Percentiles rank a stretch among this genome's conserved stretches.
These are phyloP conservation scores for Metschnikowia sp. DNA, from an alignment of 805 yeast species.

Conservation along the genomic window DNA sequence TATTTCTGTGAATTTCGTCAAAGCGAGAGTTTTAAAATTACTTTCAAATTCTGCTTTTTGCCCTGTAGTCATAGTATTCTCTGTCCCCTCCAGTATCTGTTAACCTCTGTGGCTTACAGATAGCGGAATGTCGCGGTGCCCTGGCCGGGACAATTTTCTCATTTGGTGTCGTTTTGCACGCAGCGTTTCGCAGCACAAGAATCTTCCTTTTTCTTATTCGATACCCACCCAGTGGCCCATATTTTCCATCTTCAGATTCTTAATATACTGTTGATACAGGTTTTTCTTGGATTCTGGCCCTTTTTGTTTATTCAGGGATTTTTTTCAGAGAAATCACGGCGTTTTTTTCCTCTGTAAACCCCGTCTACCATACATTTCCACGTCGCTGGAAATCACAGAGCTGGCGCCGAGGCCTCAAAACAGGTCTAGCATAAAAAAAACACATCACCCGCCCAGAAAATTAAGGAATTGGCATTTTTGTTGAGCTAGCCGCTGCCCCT, in stretches of 20 bases:
- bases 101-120: neutral
- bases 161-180: constrained; percentile 10
- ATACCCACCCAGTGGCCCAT: neutral
- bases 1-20: no score
- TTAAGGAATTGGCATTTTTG: no score
- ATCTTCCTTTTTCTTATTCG: neutral
- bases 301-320: no score
- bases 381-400: neutral
- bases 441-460: no score
- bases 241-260: neutral
- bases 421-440: neutral
- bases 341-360: no score
- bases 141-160: neutral
- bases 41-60: no score
- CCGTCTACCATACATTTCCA: neutral
- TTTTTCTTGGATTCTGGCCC: no score
- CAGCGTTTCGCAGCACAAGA: constrained; percentile 9
- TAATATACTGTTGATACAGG: no score
- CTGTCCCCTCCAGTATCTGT: no score
- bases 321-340: no score
- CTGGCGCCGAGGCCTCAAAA: neutral
- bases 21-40: no score
- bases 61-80: neutral
- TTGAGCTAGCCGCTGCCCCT: no score
- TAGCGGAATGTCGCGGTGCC: constrained; percentile 9